These are phyloP conservation scores for Alloascoidea hylecoeti DNA, from an alignment of 805 yeast genomes.

Conservation along the genomic window DNA sequence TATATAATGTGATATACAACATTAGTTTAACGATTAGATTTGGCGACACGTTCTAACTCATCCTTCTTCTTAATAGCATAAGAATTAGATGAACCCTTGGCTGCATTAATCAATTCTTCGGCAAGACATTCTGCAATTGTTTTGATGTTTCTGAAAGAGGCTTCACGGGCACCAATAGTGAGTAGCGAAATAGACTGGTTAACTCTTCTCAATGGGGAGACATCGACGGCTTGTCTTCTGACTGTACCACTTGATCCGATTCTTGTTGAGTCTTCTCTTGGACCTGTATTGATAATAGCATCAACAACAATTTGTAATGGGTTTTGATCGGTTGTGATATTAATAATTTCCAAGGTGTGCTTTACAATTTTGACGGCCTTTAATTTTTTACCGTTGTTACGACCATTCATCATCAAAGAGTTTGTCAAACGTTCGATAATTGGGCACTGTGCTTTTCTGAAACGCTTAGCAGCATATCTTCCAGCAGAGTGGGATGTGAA, in stretches of 20 bases:
- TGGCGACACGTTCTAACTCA: conserved; percentile 99
- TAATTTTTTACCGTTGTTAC: conserved; percentile 99
- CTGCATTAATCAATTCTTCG: conserved; percentile 99
- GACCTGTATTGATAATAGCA: conserved; percentile 99
- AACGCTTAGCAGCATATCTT: conserved; percentile 98
- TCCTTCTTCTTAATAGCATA: conserved; percentile 99
- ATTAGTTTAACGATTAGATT: conserved; percentile 99
- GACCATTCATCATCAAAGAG: conserved; percentile 99
- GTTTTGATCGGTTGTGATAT: conserved; percentile 97
- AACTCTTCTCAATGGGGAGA: conserved; percentile 99
- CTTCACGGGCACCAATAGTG: conserved; percentile 99
- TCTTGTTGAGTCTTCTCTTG: conserved; percentile 99
- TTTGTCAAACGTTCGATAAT: conserved; percentile 98
- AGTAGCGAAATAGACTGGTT: conserved; percentile 97
- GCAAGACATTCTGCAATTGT: conserved; percentile 99
- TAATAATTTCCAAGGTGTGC: conserved; percentile 97
- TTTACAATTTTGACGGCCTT: conserved; percentile 99
- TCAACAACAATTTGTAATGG: conserved; percentile 99
- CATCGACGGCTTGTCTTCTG: conserved; percentile 99
- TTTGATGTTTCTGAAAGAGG: conserved; percentile 99
- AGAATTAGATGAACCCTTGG: conserved; percentile 99
- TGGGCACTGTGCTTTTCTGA: conserved; percentile 99
- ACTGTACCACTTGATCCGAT: conserved; percentile 99
- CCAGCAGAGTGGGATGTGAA: conserved; percentile 99
- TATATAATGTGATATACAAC: too few relatives aligned